Conservation (phyloP, 441 rosid species). For the Dalechampia spathulata region DNA sequence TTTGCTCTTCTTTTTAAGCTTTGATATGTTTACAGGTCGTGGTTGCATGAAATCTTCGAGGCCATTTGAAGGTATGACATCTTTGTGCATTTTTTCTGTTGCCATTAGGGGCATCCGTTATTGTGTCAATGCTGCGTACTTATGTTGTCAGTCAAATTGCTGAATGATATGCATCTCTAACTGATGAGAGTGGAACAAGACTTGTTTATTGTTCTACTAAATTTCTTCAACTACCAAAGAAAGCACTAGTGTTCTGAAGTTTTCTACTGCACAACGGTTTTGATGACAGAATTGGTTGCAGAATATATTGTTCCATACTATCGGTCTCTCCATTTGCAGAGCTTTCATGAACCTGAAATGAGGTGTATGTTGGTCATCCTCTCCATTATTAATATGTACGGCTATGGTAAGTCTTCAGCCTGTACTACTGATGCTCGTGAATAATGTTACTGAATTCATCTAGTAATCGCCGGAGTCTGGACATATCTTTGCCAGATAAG, state of each 20-base stretch:
- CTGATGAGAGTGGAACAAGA: too few relatives aligned
- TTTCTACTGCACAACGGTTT: too few relatives aligned
- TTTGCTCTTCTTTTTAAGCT: background rate
- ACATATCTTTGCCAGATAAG: background rate
- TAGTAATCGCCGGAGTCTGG: background rate
- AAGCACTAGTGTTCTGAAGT: too few relatives aligned
- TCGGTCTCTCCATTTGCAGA: background rate
- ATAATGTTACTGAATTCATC: background rate
- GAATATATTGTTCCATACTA: background rate
- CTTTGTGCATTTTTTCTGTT: conserved; percentile 1
- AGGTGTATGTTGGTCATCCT: too few relatives aligned
- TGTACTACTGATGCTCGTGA: background rate
- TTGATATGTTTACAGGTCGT: background rate
- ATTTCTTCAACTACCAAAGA: too few relatives aligned
- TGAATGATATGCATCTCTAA: too few relatives aligned
- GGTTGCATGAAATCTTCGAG: background rate
- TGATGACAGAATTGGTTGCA: conserved; percentile 3
- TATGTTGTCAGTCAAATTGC: too few relatives aligned
- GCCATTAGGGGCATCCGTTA: too few relatives aligned
- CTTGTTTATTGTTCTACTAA: too few relatives aligned
- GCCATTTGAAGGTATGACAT: conserved; percentile 6
- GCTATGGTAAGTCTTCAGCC: background rate
- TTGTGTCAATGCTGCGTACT: too few relatives aligned
- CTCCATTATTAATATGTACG: too few relatives aligned
- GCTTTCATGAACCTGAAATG: background rate